A percentile compares a stretch with the other conserved stretches of the same genome.
phyloP scores from a whole-genome alignment of 306 rosid genomes.

The Cotoneaster glaucophyllus region DNA sequence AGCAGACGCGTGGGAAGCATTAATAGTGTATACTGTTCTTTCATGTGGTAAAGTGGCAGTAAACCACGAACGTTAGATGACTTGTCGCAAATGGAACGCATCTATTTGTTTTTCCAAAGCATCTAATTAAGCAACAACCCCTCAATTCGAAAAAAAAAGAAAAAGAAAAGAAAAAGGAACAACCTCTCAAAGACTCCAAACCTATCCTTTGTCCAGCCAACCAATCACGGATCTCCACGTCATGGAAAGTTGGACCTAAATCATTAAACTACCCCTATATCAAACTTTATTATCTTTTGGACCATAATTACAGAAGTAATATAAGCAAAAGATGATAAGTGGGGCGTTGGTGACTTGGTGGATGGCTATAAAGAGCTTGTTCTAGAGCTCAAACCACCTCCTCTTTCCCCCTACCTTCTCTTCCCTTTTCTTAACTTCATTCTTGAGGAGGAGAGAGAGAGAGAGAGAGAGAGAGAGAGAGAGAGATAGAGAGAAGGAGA shows the following conservation, averaged over 20 bases:
- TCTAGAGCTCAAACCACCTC: conserved; percentile 1
- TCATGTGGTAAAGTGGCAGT: conserved; percentile 4
- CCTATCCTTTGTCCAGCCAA: conserved; percentile 9
- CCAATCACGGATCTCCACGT: conserved; percentile 36
- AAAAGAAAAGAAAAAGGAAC: too few relatives aligned
- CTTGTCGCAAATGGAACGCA: conserved; percentile 22
- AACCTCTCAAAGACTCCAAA: background rate
- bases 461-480: conserved; percentile 9
- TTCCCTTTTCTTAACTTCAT: background rate
- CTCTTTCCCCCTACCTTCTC: background rate
- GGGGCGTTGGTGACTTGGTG: conserved; percentile 1
- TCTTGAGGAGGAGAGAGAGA: background rate
- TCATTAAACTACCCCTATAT: conserved; percentile 11
- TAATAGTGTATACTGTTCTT: background rate
- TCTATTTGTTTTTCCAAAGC: background rate
- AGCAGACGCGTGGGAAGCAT: background rate
- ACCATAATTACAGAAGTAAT: background rate
- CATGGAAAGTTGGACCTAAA: background rate
- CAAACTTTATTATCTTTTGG: background rate
- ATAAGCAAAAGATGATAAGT: background rate
- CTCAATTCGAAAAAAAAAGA: too few relatives aligned
- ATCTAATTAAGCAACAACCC: background rate
- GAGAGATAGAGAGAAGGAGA: too few relatives aligned
- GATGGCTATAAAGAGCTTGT: conserved; percentile 20
- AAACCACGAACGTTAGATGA: conserved; percentile 1